Evolutionary conservation across 805 yeast genomes (phyloP), one percentile per base, ranked within the genome.

Genomic region (Geotrichum ghanense): DNA sequence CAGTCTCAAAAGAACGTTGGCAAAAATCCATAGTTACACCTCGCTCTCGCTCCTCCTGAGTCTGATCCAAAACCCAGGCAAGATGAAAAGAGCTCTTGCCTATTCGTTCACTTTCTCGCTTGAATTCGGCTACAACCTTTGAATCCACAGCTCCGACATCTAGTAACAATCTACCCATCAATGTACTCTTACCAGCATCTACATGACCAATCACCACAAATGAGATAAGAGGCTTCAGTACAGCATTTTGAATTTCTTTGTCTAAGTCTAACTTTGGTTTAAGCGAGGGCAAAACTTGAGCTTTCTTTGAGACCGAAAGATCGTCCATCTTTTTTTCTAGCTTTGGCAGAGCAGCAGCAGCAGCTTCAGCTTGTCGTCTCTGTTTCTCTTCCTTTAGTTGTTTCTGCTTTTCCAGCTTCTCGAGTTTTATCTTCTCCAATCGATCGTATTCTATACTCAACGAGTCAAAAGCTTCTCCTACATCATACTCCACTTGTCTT

Each of bases 21-120:
- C 84, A 79, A 25, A 83, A 76, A 57, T 84, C 94, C 21, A 83
- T 78, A 2, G 94, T 84, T 3, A 84, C 87, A 43, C 94, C 94
- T 44, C 89, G 69, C 6, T 53, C 56, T 52, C 94, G 71, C 62
- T 84, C 94, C 58, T 84, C 92, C 1, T 69, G 62, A 0, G 90
- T 82, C 59, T 83, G 89, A 61, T 84, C 94, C 78, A 85, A 70
- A 34, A 83, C 75, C 94, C 94, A 84, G 1, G 94, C 94, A 44
- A 83, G 68, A 3, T 90, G 85, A 65, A 84, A 84, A 3, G 90
- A 83, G 9, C 80, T 76, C 57, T 85, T 84, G 3, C 94, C 94
- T 1, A 72, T 68, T 42, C 70, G 72, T 34, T 76, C 80, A 25
- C 85, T 75, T 51, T 83, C 88, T 51, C 74, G 74, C 39, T 78